Evolutionary conservation across 331 rosid species (phyloP), one percentile per base, ranked within the genome.

Genomic region (Rosa hybrid): DNA sequence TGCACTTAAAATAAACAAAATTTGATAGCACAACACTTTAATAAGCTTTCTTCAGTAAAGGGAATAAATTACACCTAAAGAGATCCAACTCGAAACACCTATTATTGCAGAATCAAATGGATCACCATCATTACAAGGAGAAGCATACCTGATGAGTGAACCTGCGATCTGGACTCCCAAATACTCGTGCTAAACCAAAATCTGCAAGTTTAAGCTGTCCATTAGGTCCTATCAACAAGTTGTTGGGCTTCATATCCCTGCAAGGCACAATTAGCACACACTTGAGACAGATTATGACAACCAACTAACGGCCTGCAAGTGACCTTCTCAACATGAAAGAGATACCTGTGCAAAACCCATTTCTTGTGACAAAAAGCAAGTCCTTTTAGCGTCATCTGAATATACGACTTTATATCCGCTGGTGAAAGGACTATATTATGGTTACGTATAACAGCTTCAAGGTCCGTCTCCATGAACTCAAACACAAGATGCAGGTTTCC

Each of bases 161-260:
- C 86, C 90, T 93, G 78, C 97, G 97, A 83, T 89, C 97, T 38
- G 99, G 98, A 81, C 99, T 93, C 87, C 99, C 99, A 89, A 95
- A 95, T 77, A 95, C 87, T 50, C 98, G 89, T 48, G 99, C 99
- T 78, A 95, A 90, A 81, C 99, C 99, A 91, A 95, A 94, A 87
- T 94, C 98, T 9, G 98, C 98, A 87, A 94, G 97, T 83, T 95
- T 95, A 81, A 95, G 93, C 83, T 93, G 93, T 82, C 99, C 99
- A 65, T 93, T 89, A 71, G 94, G 42, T 84, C 99, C 99, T 84
- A 95, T 95, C 89, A 95, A 85, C 89, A 95, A 87, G 87, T 95
- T 95, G 85, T 95, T 95, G 80, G 99, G 99, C 88, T 95, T 93
- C 99, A 95, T 93, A 76, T 95, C 99, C 93, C 99, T 95, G 97